Conservation (phyloP, 257 asterid species). For the Fraxinus anomala region DNA sequence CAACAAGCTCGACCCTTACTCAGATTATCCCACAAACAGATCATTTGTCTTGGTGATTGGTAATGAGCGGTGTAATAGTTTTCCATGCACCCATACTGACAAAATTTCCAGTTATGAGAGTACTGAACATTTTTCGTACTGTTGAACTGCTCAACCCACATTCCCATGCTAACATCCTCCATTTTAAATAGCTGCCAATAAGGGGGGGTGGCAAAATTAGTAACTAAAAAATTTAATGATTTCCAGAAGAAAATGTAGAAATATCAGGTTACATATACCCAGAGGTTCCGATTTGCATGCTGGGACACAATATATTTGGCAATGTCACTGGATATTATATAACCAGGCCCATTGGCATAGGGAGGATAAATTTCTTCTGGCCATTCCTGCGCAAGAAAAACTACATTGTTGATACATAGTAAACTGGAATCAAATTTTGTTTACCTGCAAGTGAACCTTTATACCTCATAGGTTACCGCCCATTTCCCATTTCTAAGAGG, state of each 20-base stretch:
- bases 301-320: slow-evolving; percentile 70
- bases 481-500: slow-evolving; percentile 97
- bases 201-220: slow-evolving; percentile 7
- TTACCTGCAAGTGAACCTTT: not conserved
- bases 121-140: slow-evolving; percentile 60
- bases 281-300: slow-evolving; percentile 54
- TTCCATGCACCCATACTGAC: slow-evolving; percentile 91
- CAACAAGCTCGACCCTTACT: slow-evolving; percentile 52
- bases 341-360: slow-evolving; percentile 97
- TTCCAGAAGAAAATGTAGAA: slow-evolving; percentile 17
- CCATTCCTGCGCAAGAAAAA: slow-evolving; percentile 70
- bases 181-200: slow-evolving; percentile 77
- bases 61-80: slow-evolving; percentile 91
- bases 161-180: slow-evolving; percentile 99
- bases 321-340: slow-evolving; percentile 72
- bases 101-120: slow-evolving; percentile 79
- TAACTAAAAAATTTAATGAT: not conserved
- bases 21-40: slow-evolving; percentile 70
- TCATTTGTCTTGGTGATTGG: slow-evolving; percentile 95
- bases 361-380: slow-evolving; percentile 96
- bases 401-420: slow-evolving; percentile 1
- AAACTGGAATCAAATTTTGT: not conserved
- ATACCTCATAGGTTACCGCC: slow-evolving; percentile 94
- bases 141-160: slow-evolving; percentile 96
- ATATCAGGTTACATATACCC: slow-evolving; percentile 47